A percentile compares a stretch with the other conserved stretches of the same genome.
Evolutionary conservation across 2,329 filamentous ascomycete genomes (phyloP).

Genomic region (Alternaria infectoria): DNA sequence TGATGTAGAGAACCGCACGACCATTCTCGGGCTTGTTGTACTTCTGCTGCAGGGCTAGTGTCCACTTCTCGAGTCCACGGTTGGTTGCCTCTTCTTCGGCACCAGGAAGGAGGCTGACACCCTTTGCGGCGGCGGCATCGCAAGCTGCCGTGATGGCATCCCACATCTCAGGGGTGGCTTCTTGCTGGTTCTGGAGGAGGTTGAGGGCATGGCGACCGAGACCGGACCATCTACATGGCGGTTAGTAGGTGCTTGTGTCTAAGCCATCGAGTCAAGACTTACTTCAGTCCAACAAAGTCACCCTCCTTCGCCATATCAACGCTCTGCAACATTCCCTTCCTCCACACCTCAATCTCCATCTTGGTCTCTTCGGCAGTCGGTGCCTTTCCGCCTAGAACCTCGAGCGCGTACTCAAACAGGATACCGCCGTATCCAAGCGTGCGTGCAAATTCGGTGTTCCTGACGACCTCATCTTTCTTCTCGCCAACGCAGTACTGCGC

Average conservation of each 20-base stretch:
- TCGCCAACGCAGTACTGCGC: slow-evolving; percentile 90
- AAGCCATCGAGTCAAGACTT: slow-evolving; percentile 16
- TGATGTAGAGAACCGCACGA: slow-evolving; percentile 74
- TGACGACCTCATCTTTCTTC: slow-evolving; percentile 69
- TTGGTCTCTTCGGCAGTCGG: slow-evolving; percentile 60
- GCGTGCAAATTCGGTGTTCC: slow-evolving; percentile 66
- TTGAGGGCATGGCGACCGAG: slow-evolving; percentile 76
- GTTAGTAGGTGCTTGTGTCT: slow-evolving; percentile 17
- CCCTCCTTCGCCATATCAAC: slow-evolving; percentile 61
- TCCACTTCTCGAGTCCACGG: slow-evolving; percentile 81
- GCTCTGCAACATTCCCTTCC: slow-evolving; percentile 74
- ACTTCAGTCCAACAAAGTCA: slow-evolving; percentile 64
- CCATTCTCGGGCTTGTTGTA: slow-evolving; percentile 67
- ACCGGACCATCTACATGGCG: slow-evolving; percentile 70
- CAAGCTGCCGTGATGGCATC: slow-evolving; percentile 77
- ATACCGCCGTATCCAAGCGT: slow-evolving; percentile 85
- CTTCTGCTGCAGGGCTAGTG: slow-evolving; percentile 74
- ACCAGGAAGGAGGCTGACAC: slow-evolving; percentile 79
- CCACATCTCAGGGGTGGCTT: slow-evolving; percentile 69
- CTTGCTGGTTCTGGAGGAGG: slow-evolving; percentile 66
- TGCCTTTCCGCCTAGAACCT: slow-evolving; percentile 73
- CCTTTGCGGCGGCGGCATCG: slow-evolving; percentile 69
- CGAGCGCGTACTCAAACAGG: slow-evolving; percentile 82
- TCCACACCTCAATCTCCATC: slow-evolving; percentile 74
- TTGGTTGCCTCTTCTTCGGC: slow-evolving; percentile 84